phyloP scores from a whole-genome alignment of 116 monocot species.

The Cymodocea nodosa region DNA sequence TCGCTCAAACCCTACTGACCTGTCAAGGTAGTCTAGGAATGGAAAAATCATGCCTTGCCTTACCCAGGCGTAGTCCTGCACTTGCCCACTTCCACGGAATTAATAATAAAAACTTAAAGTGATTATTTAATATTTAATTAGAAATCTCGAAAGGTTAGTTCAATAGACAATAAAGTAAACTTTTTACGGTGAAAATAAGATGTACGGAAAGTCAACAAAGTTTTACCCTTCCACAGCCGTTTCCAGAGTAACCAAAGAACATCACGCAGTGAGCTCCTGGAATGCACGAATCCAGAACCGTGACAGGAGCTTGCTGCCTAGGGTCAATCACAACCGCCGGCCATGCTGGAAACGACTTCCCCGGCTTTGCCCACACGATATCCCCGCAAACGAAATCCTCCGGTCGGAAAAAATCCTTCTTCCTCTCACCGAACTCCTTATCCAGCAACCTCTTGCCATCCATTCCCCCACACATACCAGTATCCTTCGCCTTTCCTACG shows the following conservation, averaged over 20 bases:
- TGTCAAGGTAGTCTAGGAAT: slow-evolving; percentile 70
- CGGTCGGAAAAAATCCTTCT: slow-evolving; percentile 32
- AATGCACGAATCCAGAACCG: slow-evolving; percentile 48
- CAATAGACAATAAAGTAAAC: too few species aligned
- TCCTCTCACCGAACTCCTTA: slow-evolving; percentile 13
- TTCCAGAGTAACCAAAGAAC: slow-evolving; percentile 69
- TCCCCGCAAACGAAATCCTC: slow-evolving; percentile 69
- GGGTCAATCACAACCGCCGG: slow-evolving; percentile 84
- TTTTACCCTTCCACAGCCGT: slow-evolving; percentile 51
- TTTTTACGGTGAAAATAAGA: too few species aligned
- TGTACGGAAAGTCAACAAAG: background rate
- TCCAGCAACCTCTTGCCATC: slow-evolving; percentile 1
- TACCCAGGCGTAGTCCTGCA: slow-evolving; percentile 97
- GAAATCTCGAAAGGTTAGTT: too few species aligned
- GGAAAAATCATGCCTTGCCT: slow-evolving; percentile 88
- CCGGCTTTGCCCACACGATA: slow-evolving; percentile 73
- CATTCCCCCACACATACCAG: background rate
- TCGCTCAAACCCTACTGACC: slow-evolving; percentile 12
- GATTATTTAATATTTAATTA: too few species aligned
- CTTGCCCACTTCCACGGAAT: slow-evolving; percentile 4
- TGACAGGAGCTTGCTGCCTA: slow-evolving; percentile 45
- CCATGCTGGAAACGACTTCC: slow-evolving; percentile 72
- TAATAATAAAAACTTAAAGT: background rate
- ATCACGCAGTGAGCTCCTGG: slow-evolving; percentile 67
- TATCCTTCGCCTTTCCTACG: background rate